Conservation (phyloP, 2,329 filamentous ascomycete genomes). For the Talaromyces sp. region DNA sequence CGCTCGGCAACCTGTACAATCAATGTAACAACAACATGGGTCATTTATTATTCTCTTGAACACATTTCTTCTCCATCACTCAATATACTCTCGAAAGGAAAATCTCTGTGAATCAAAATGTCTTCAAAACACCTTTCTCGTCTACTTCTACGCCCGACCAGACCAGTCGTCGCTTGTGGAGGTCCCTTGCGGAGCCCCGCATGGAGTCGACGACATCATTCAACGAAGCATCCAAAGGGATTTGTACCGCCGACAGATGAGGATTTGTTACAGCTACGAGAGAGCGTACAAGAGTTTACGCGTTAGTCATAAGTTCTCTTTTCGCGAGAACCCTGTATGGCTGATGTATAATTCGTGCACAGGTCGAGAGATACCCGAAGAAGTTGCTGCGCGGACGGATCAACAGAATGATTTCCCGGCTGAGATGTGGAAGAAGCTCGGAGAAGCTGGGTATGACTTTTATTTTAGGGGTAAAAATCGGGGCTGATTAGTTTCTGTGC, state of each 20-base stretch:
- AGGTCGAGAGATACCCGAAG: constrained; percentile 78
- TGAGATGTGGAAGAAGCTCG: constrained; percentile 90
- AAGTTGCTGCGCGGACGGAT: constrained; percentile 78
- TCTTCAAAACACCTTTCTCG: constrained; percentile 29
- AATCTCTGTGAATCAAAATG: constrained; percentile 23
- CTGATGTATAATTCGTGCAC: neutral
- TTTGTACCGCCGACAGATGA: constrained; percentile 62
- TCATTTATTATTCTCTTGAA: neutral
- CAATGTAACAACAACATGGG: neutral
- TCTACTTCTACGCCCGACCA: constrained; percentile 24
- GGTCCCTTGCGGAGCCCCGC: constrained; percentile 9
- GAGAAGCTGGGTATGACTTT: constrained; percentile 64
- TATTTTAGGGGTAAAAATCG: neutral
- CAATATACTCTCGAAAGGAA: neutral
- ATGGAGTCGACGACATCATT: constrained; percentile 10
- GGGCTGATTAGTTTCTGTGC: neutral
- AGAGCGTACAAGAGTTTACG: constrained; percentile 82
- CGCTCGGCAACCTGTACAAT: constrained; percentile 22
- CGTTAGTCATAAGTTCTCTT: constrained; percentile 31
- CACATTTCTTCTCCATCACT: neutral
- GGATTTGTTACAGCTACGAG: constrained; percentile 75
- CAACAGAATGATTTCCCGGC: constrained; percentile 79
- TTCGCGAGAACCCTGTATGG: too few relatives aligned
- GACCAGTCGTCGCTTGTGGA: neutral
- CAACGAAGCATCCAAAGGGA: constrained; percentile 57